These are phyloP conservation scores for Fusarium abutilonis DNA, from an alignment of 2,329 filamentous ascomycete genomes.

Conservation along the genomic window DNA sequence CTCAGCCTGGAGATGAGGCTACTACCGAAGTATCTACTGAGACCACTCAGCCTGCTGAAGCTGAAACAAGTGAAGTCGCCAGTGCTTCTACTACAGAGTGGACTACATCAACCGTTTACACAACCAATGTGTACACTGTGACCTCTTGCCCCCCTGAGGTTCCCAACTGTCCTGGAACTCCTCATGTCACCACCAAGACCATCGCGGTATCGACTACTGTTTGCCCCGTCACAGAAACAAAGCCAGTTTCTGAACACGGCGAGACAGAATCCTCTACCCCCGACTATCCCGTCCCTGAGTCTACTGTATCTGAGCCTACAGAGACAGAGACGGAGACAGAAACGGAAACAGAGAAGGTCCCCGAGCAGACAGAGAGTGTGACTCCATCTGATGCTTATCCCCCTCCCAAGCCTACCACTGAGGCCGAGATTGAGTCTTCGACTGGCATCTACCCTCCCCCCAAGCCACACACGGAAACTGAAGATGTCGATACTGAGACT, in stretches of 20 bases:
- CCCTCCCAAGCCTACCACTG: neutral
- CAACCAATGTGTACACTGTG: slow-evolving; percentile 39
- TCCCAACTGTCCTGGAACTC: slow-evolving; percentile 32
- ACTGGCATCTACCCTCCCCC: neutral
- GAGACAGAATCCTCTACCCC: slow-evolving; percentile 11
- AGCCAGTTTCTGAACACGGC: slow-evolving; percentile 12
- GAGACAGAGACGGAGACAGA: slow-evolving; percentile 2
- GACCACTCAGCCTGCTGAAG: slow-evolving; percentile 10
- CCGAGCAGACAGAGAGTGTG: neutral
- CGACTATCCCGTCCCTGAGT: slow-evolving; percentile 6
- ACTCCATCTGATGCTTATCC: slow-evolving; percentile 5
- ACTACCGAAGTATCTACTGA: slow-evolving; percentile 15
- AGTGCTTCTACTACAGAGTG: slow-evolving; percentile 19
- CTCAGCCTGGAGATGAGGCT: neutral
- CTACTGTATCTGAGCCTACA: slow-evolving; percentile 8
- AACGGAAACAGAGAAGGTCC: slow-evolving; percentile 1
- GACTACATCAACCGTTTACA: slow-evolving; percentile 39
- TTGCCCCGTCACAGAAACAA: slow-evolving; percentile 36
- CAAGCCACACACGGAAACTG: neutral
- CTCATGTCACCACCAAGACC: slow-evolving; percentile 38
- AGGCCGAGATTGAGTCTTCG: neutral
- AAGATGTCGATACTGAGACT: neutral
- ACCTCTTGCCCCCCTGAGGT: slow-evolving; percentile 35
- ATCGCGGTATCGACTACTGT: slow-evolving; percentile 39
- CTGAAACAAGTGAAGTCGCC: neutral